These are phyloP conservation scores for Cylindrotheca closterium DNA, from an alignment of 108 stramenopile genomes.

Conservation along the genomic window DNA sequence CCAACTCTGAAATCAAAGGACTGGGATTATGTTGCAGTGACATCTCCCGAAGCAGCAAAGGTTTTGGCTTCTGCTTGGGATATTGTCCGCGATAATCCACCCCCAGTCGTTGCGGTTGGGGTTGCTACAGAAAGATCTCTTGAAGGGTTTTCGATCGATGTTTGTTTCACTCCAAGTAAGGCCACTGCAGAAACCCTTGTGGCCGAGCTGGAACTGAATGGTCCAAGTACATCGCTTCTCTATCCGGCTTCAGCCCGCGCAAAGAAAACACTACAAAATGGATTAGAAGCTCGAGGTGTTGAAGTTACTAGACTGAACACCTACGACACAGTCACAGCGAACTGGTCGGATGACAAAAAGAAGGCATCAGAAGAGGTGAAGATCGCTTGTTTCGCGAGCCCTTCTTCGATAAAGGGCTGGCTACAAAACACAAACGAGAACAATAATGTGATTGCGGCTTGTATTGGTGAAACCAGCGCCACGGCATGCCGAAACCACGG, in stretches of 20 bases:
- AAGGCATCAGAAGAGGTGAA: conserved; percentile 36
- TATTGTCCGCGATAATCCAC: conserved; percentile 33
- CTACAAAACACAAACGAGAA: conserved; percentile 56
- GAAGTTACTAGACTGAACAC: conserved; percentile 71
- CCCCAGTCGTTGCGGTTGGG: conserved; percentile 72
- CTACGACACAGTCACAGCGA: conserved; percentile 81
- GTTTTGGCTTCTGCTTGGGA: conserved; percentile 71
- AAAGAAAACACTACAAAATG: conserved; percentile 59
- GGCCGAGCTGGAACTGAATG: conserved; percentile 51
- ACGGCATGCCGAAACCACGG: conserved; percentile 55
- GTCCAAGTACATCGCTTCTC: conserved; percentile 45
- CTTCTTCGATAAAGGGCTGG: conserved; percentile 84
- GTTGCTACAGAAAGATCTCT: conserved; percentile 71
- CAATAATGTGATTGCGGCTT: conserved; percentile 64
- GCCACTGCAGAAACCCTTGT: conserved; percentile 71
- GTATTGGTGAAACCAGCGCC: conserved; percentile 85
- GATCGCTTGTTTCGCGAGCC: conserved; percentile 81
- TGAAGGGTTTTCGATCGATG: conserved; percentile 49
- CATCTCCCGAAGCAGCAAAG: conserved; percentile 84
- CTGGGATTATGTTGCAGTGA: conserved; percentile 80
- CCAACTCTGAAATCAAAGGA: conserved; percentile 29
- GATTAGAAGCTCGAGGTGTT: conserved; percentile 60
- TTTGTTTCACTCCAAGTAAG: conserved; percentile 69
- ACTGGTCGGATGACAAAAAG: conserved; percentile 55
- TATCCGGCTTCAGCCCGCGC: conserved; percentile 87